A percentile compares a stretch with the other conserved stretches of the same genome.
Conservation (phyloP, 2,329 filamentous ascomycete species). For the Fusarium albidum region DNA sequence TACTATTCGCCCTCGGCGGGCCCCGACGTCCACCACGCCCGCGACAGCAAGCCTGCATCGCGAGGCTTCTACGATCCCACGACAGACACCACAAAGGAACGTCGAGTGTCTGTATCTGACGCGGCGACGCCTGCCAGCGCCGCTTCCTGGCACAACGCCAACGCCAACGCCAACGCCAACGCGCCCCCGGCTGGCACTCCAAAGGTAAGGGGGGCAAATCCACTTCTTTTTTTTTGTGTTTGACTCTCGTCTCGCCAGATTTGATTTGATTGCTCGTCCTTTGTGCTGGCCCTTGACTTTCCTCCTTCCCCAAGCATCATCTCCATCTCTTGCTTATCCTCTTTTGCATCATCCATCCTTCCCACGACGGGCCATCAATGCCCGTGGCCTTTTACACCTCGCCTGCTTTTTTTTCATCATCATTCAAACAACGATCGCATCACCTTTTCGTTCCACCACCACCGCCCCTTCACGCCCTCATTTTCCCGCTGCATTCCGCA, state of each 20-base stretch:
- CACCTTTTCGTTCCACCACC: conserved; percentile 35
- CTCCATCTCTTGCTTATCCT: conserved; percentile 15
- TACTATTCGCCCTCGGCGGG: conserved; percentile 49
- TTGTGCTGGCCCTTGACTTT: conserved; percentile 30
- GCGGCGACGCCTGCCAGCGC: conserved; percentile 31
- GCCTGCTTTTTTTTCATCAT: conserved; percentile 21
- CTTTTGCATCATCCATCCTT: conserved; percentile 21
- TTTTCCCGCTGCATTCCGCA: conserved; percentile 18
- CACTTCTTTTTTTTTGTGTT: conserved; percentile 40
- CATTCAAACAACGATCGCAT: conserved; percentile 18
- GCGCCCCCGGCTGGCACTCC: conserved; percentile 53
- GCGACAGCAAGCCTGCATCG: conserved; percentile 49
- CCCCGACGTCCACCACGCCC: conserved; percentile 43
- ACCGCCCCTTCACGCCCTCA: conserved; percentile 26
- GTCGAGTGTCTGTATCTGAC: conserved; percentile 52
- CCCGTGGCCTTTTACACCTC: conserved; percentile 24
- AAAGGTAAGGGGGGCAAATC: conserved; percentile 55
- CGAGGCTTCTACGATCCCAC: conserved; percentile 64
- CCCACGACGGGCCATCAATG: conserved; percentile 33
- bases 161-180: conserved; percentile 40
- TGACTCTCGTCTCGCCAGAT: conserved; percentile 34
- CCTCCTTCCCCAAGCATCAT: conserved; percentile 23
- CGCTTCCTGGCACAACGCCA: conserved; percentile 52
- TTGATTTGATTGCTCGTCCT: conserved; percentile 32
- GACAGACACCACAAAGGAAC: conserved; percentile 59